These are phyloP conservation scores for Gautieria morchelliformis DNA, from an alignment of 768 basidiomycete genomes.

Conservation along the genomic window DNA sequence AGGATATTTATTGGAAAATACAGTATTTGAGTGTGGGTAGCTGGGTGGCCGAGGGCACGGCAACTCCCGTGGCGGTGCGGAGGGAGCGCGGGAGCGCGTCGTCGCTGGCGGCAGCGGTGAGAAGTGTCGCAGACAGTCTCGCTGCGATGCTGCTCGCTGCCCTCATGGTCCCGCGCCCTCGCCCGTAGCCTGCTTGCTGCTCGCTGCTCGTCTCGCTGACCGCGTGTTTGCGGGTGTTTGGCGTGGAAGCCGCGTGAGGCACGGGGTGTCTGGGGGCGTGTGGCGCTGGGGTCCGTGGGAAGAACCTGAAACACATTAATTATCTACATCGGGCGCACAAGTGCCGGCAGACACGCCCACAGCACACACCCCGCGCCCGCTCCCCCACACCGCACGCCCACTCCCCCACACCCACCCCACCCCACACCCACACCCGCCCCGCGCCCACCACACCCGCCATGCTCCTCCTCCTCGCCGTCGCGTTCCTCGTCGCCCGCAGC, in stretches of 20 bases:
- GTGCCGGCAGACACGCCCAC: background rate
- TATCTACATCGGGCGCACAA: background rate
- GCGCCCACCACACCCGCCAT: background rate
- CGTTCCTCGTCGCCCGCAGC: constrained; percentile 2
- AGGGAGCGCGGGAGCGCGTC: too few relatives aligned
- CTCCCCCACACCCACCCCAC: background rate
- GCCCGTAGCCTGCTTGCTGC: too few relatives aligned
- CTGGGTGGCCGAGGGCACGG: background rate
- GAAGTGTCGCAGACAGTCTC: too few relatives aligned
- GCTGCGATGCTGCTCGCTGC: too few relatives aligned
- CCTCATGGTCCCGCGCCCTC: too few relatives aligned
- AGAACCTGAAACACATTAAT: background rate
- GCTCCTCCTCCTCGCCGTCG: constrained; percentile 3
- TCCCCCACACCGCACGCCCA: background rate
- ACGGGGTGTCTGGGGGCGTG: constrained; percentile 3
- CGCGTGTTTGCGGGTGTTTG: too few relatives aligned
- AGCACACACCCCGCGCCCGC: background rate
- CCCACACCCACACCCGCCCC: background rate
- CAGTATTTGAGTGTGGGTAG: background rate
- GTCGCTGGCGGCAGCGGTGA: too few relatives aligned
- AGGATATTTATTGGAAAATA: background rate
- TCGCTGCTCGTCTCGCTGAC: too few relatives aligned
- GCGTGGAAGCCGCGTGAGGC: too few relatives aligned
- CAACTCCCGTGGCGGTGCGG: constrained; percentile 6
- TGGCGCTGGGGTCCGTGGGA: constrained; percentile 7